Base-by-base conservation (phyloP, 768 basidiomycete genomes). In the Suillus decipiens region DNA sequence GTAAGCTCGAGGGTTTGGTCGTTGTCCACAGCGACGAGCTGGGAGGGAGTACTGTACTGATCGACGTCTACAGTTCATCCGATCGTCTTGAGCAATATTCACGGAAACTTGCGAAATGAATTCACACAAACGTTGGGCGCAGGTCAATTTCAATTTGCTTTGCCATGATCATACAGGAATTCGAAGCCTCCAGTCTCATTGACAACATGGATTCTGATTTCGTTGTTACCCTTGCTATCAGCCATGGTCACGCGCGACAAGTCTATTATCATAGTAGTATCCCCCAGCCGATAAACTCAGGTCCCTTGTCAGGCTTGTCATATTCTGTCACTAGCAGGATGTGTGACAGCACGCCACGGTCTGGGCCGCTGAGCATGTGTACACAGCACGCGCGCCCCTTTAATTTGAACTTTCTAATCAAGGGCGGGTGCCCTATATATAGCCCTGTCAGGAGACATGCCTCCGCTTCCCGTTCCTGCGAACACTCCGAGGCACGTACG, bases 101-200 rank as follows among this genome's bases (percentile, higher is more conserved):
- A n/a, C 51, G 55, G 55, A 56, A 37, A 39, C 1, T 24, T 39
- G 55, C 55, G 55, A 56, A 56, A 56, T 56, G 15, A 56, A 56
- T 56, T 53, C 51, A 33, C 51, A 53, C 51, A 37, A 8, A 37
- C 36, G 28, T 37, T 28, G 28, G 28, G 28, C 3, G 28, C 28
- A 28, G 28, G 28, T 28, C 28, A 28, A 28, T 28, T 28, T 28
- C 28, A 28, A 28, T 28, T 28, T 28, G 2, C 3, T 28, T 3
- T 28, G 28, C 28, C 28, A 28, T 28, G 28, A n/a, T n/a, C n/a
- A n/a, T n/a, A n/a, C n/a, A n/a, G n/a, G n/a, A 28, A 28, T 28
- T 28, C 28, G 28, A 28, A 28, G 28, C 28, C 28, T 28, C 28
- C 28, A 28, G 28, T 28, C 28, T 28, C 28, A 28, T 28, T 28